These are phyloP conservation scores for Cocos nucifera DNA, from an alignment of 176 grass and related monocot genomes.

Conservation along the genomic window DNA sequence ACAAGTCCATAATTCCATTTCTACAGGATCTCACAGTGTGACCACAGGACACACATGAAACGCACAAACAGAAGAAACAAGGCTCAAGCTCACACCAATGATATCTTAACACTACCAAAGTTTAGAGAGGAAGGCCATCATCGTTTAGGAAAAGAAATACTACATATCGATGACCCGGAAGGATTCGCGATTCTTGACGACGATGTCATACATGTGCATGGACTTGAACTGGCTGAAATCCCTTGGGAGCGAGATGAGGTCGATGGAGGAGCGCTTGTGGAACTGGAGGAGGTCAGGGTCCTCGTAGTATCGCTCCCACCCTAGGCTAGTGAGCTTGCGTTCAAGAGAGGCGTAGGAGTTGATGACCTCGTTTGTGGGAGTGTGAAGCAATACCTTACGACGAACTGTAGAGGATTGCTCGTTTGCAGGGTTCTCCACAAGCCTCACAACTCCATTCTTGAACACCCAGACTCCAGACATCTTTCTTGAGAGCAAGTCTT, in stretches of 20 bases:
- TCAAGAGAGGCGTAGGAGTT: slow-evolving; percentile 59
- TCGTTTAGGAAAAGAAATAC: background rate
- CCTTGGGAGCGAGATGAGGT: slow-evolving; percentile 80
- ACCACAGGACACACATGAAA: too few species aligned
- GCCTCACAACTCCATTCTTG: slow-evolving; percentile 52
- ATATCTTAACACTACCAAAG: background rate
- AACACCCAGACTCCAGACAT: slow-evolving; percentile 93
- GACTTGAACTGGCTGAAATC: slow-evolving; percentile 70
- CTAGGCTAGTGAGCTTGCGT: slow-evolving; percentile 47
- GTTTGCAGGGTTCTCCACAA: slow-evolving; percentile 50
- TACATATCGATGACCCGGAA: slow-evolving; percentile 65
- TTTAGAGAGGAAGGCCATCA: background rate
- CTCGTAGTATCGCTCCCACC: slow-evolving; percentile 82
- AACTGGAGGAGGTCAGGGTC: slow-evolving; percentile 66
- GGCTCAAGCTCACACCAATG: background rate
- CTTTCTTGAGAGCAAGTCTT: background rate
- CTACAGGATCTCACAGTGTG: too few species aligned
- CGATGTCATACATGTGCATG: slow-evolving; percentile 91
- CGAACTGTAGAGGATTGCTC: slow-evolving; percentile 12
- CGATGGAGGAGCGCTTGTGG: slow-evolving; percentile 62
- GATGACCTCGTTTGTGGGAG: slow-evolving; percentile 56
- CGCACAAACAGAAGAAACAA: too few species aligned
- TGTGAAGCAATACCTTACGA: slow-evolving; percentile 52
- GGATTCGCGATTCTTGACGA: slow-evolving; percentile 72
- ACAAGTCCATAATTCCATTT: too few species aligned